Base-by-base conservation (phyloP, 225 moss, liverwort and hornwort genomes). In the Pleurozium schreberi region DNA sequence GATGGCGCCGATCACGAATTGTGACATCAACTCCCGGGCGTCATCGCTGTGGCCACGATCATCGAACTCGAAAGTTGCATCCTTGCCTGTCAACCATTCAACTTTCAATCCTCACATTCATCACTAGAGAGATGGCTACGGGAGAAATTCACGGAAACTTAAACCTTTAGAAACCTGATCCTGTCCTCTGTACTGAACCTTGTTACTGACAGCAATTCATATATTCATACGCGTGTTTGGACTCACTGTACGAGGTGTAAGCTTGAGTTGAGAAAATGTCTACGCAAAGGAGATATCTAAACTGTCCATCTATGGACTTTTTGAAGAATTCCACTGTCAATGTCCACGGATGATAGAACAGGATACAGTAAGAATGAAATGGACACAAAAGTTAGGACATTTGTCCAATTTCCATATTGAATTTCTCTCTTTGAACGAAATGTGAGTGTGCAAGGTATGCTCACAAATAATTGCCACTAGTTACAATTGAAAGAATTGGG, bases 31-130 rank as follows among this genome's bases (percentile, higher is more conserved):
- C 76, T 89, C 82, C n/a, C 64, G 86, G 42, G 93, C 92, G 43
- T 69, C 90, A 43, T 84, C 86, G 65, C 92, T 92, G 84, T 93
- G 93, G 34, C 91, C 92, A 42, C 87, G 84, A 68, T 92, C 89
- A 81, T 93, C 91, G 57, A 93, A 93, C 70, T 93, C 91, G 10
- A 91, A 88, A 21, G 93, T 91, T 14, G 93, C 93, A 36, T 93
- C 93, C 84, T 87, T 90, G 21, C 91, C 93, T 93, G 79, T 40
- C 45, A 70, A 28, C n/a, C 61, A 70, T 81, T 61, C 70, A 47
- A 70, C 60, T 59, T 69, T 66, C 69, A 81, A 60, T 60, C 47
- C 85, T 57, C 25, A 88, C 81, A 80, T 55, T 31, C 38, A 55
- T 75, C 76, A 45, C 69, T 60, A 27, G 47, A 84, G 30, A 49